Evolutionary conservation across 2,329 filamentous ascomycete genomes (phyloP).

Genomic region (Amylocarpus encephaloides): DNA sequence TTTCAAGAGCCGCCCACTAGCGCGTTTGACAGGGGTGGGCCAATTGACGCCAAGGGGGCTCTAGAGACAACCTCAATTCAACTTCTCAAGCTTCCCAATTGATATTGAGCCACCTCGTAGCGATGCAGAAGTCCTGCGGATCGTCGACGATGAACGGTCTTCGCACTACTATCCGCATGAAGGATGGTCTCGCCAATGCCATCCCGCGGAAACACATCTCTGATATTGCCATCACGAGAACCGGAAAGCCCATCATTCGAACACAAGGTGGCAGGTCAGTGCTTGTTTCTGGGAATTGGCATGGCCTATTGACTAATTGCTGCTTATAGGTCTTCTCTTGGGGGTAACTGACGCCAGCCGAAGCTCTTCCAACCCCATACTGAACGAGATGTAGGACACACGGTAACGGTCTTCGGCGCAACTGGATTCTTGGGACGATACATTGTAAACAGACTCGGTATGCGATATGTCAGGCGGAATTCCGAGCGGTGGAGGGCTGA

Average conservation of each 20-base stretch:
- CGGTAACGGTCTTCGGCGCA: slow-evolving; percentile 94
- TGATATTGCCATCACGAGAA: slow-evolving; percentile 89
- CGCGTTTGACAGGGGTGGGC: slow-evolving; percentile 11
- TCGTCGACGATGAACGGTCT: slow-evolving; percentile 48
- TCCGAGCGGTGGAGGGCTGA: slow-evolving; percentile 18
- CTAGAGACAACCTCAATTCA: slow-evolving; percentile 12
- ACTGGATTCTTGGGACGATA: slow-evolving; percentile 94
- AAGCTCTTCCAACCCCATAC: background rate
- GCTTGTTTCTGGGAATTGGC: slow-evolving; percentile 6
- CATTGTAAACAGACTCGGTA: slow-evolving; percentile 91
- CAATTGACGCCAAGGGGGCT: slow-evolving; percentile 2
- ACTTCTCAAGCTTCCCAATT: slow-evolving; percentile 16
- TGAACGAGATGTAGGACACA: slow-evolving; percentile 61
- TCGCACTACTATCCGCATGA: slow-evolving; percentile 49
- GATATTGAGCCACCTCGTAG: slow-evolving; percentile 21
- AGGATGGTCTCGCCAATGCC: slow-evolving; percentile 36
- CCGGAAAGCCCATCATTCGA: slow-evolving; percentile 90
- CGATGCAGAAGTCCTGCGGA: slow-evolving; percentile 36
- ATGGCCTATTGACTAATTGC: slow-evolving; percentile 27
- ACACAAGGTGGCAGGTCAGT: slow-evolving; percentile 81
- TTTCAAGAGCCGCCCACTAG: slow-evolving; percentile 11
- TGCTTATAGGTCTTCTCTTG: slow-evolving; percentile 64
- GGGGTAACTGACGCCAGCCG: slow-evolving; percentile 53
- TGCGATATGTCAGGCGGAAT: slow-evolving; percentile 20
- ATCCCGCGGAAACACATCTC: slow-evolving; percentile 53